Percentiles rank a stretch among this genome's conserved stretches.
Evolutionary conservation across 768 basidiomycete species (phyloP).

Genomic region (Lactarius psammicola): DNA sequence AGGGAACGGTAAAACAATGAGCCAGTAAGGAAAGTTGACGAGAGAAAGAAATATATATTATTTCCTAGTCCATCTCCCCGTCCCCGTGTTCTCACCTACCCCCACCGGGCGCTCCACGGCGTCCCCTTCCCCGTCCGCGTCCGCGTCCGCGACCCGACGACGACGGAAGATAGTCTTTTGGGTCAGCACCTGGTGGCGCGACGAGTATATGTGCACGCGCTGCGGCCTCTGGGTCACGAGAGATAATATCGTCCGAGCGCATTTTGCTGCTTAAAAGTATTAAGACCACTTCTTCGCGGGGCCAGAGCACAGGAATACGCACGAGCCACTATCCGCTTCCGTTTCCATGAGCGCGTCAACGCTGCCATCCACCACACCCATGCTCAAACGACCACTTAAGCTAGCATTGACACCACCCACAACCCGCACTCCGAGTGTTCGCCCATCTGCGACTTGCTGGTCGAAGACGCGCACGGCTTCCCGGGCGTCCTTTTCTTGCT

Average conservation of each 20-base stretch:
- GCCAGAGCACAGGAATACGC: conserved; percentile 2
- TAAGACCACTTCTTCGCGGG: background rate
- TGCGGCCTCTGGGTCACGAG: conserved; percentile 27
- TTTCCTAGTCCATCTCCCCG: conserved; percentile 25
- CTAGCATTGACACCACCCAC: conserved; percentile 30
- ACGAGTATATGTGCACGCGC: conserved; percentile 29
- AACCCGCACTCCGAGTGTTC: conserved; percentile 27
- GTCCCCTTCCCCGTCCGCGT: conserved; percentile 21
- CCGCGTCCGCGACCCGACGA: conserved; percentile 19
- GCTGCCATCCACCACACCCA: conserved; percentile 26
- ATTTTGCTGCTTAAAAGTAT: conserved; percentile 25
- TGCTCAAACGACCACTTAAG: conserved; percentile 28
- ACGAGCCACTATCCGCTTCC: conserved; percentile 24
- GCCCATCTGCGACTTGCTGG: conserved; percentile 29
- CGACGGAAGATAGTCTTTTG: conserved; percentile 25
- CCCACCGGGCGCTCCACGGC: conserved; percentile 14
- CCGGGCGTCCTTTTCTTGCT: conserved; percentile 28
- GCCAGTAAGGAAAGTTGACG: conserved; percentile 1
- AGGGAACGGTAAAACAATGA: conserved; percentile 8
- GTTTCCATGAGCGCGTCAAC: conserved; percentile 27
- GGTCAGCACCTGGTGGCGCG: conserved; percentile 28
- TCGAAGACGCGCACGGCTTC: conserved; percentile 26
- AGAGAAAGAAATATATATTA: background rate
- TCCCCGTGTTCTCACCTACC: conserved; percentile 22
- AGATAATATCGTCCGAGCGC: conserved; percentile 29